These are phyloP conservation scores for Naganishia kalamii DNA, from an alignment of 768 basidiomycete genomes.

Conservation along the genomic window DNA sequence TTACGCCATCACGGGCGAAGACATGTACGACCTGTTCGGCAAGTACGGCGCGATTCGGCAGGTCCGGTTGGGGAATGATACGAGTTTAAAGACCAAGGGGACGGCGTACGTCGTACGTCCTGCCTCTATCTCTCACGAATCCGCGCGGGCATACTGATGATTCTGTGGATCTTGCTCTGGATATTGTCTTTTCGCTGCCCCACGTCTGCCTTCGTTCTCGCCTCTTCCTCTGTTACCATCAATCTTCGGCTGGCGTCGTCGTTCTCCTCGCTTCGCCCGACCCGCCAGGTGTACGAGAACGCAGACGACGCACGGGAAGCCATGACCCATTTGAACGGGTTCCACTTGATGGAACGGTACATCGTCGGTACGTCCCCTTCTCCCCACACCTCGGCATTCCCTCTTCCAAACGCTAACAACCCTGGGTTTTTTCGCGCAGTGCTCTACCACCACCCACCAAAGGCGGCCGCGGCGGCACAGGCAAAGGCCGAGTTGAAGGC, in stretches of 20 bases:
- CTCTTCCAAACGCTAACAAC: not conserved
- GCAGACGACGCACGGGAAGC: slow-evolving; percentile 82
- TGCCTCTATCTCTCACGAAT: not conserved
- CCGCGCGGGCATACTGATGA: not conserved
- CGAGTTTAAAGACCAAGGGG: slow-evolving; percentile 79
- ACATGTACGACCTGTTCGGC: slow-evolving; percentile 93
- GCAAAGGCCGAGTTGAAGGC: slow-evolving; percentile 85
- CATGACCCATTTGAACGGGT: slow-evolving; percentile 91
- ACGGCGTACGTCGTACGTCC: slow-evolving; percentile 92
- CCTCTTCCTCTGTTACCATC: not conserved
- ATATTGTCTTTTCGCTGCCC: not conserved
- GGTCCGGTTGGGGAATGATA: slow-evolving; percentile 74
- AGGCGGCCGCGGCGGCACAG: slow-evolving; percentile 78
- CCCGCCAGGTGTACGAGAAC: slow-evolving; percentile 34
- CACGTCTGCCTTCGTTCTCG: not conserved
- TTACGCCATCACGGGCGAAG: slow-evolving; percentile 59
- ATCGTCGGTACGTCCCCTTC: slow-evolving; percentile 59
- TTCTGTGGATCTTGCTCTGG: not conserved
- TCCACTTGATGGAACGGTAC: slow-evolving; percentile 95
- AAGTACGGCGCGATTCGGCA: slow-evolving; percentile 95
- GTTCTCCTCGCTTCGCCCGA: not conserved
- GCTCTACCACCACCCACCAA: slow-evolving; percentile 94
- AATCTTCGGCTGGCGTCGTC: not conserved
- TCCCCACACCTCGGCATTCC: not conserved
- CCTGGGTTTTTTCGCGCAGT: slow-evolving; percentile 50